These are phyloP conservation scores for Cinnamomum chago DNA, from an alignment of 164 flowering plant species.

Conservation along the genomic window DNA sequence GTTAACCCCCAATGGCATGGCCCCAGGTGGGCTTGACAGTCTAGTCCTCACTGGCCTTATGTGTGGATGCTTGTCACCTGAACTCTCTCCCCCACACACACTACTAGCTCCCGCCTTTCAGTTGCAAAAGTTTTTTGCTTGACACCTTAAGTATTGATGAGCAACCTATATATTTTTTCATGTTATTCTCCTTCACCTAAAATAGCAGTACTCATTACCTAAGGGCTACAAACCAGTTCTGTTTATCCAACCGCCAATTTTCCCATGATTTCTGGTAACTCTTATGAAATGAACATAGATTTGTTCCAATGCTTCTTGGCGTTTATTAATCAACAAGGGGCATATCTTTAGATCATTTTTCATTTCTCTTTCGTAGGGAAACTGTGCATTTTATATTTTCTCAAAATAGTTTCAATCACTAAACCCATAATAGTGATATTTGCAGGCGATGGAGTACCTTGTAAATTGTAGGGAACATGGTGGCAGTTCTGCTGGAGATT, in stretches of 20 bases:
- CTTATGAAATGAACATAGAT: background rate
- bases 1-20: no score
- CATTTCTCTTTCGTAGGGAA: no score
- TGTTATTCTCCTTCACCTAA: background rate
- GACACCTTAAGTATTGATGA: background rate
- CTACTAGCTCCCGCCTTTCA: background rate
- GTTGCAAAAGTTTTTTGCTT: background rate
- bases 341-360: background rate
- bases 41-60: background rate
- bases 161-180: background rate
- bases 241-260: background rate
- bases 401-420: background rate
- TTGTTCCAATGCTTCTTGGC: background rate
- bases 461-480: constrained; percentile 52
- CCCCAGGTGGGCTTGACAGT: no score
- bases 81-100: background rate
- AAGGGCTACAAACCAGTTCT: background rate
- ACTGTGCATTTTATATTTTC: background rate
- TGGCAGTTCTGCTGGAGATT: constrained; percentile 76
- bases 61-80: background rate
- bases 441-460: constrained; percentile 89
- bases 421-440: background rate
- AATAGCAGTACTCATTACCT: no score
- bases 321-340: background rate
- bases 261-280: background rate